Percentiles rank a stretch among this genome's conserved stretches.
Evolutionary conservation across 768 basidiomycete species (phyloP).

Genomic region (Boletus subcaerulescens): DNA sequence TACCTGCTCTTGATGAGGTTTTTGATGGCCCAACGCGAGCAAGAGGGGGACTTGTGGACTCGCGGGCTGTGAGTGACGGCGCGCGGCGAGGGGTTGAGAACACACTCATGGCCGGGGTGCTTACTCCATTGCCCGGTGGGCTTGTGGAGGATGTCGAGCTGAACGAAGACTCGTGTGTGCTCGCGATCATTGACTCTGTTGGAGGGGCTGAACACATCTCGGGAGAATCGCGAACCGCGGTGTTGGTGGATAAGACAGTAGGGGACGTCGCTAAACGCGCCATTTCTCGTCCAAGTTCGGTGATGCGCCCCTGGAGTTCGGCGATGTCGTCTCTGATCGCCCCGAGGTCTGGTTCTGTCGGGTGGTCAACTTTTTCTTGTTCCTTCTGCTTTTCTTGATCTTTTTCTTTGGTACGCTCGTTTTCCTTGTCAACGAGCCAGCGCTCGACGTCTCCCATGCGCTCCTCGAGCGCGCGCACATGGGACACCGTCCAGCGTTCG

Average conservation of each 20-base stretch:
- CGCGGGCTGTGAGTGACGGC: constrained; percentile 46
- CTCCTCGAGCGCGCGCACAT: constrained; percentile 86
- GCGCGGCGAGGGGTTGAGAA: constrained; percentile 31
- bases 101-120: constrained; percentile 10
- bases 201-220: constrained; percentile 45
- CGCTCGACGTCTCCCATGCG: constrained; percentile 90
- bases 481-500: constrained; percentile 86
- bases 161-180: constrained; percentile 26
- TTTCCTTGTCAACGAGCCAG: constrained; percentile 85
- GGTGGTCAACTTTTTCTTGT: constrained; percentile 7
- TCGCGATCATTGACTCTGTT: constrained; percentile 45
- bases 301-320: constrained; percentile 73
- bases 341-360: constrained; percentile 38
- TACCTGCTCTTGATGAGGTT: constrained; percentile 27
- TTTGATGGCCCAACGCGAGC: constrained; percentile 42
- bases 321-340: constrained; percentile 65
- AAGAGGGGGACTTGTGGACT: constrained; percentile 64
- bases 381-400: constrained; percentile 29
- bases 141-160: constrained; percentile 14
- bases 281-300: constrained; percentile 76
- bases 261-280: constrained; percentile 64
- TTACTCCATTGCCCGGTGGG: constrained; percentile 10
- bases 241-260: constrained; percentile 42
- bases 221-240: constrained; percentile 43
- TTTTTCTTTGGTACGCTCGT: constrained; percentile 45